Evolutionary conservation across 2,329 filamentous ascomycete genomes (phyloP).

Genomic region (Claviceps arundinis): DNA sequence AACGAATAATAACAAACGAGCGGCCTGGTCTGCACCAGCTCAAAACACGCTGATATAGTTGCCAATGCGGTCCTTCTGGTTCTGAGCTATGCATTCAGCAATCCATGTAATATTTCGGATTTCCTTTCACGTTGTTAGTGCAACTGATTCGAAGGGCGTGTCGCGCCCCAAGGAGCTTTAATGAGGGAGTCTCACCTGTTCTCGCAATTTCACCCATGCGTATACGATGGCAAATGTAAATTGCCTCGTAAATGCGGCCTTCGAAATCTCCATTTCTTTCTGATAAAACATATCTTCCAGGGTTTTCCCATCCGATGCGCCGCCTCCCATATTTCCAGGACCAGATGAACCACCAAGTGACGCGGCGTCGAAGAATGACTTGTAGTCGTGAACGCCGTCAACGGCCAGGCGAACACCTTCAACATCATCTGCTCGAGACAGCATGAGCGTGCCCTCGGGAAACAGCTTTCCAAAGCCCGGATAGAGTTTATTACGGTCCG

Average conservation of each 20-base stretch:
- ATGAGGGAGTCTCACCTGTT: constrained; percentile 57
- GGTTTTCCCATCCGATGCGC: constrained; percentile 72
- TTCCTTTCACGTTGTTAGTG: constrained; percentile 50
- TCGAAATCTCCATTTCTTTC: constrained; percentile 98
- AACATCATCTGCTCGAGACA: constrained; percentile 86
- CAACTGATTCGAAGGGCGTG: neutral
- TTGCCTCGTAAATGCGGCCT: constrained; percentile 86
- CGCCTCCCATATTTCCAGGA: constrained; percentile 72
- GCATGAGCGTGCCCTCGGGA: constrained; percentile 87
- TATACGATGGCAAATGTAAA: constrained; percentile 94
- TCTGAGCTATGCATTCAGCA: constrained; percentile 97
- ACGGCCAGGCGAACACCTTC: constrained; percentile 90
- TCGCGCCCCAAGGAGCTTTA: neutral
- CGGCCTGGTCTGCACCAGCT: constrained; percentile 11
- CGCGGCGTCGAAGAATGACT: constrained; percentile 87
- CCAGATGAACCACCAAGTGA: constrained; percentile 59
- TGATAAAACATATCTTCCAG: constrained; percentile 97
- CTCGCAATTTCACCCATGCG: constrained; percentile 91
- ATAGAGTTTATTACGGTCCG: constrained; percentile 90
- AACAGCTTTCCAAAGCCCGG: constrained; percentile 83
- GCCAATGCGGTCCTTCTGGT: constrained; percentile 96
- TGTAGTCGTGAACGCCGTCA: constrained; percentile 87
- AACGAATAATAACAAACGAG: constrained; percentile 1
- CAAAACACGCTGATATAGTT: constrained; percentile 98
- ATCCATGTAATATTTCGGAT: constrained; percentile 99